These are phyloP conservation scores for Ganoderma leucocontextum DNA, from an alignment of 1,284 basidiomycete species.

Conservation along the genomic window DNA sequence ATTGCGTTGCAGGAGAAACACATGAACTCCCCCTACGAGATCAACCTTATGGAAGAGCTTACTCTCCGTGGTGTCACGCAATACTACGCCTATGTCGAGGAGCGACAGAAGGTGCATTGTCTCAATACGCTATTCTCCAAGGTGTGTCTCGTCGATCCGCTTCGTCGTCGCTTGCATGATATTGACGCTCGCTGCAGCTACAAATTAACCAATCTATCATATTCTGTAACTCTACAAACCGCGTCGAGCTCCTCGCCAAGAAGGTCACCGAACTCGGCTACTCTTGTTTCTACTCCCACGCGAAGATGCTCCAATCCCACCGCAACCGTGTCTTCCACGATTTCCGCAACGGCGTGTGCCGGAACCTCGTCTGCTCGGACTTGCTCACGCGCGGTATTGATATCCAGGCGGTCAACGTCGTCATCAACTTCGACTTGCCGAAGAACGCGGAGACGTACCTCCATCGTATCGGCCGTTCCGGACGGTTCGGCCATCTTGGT, in stretches of 20 bases:
- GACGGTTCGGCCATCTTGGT: slow-evolving; percentile 96
- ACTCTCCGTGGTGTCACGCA: slow-evolving; percentile 98
- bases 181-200: slow-evolving; percentile 59
- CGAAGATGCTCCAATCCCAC: slow-evolving; percentile 98
- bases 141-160: slow-evolving; percentile 50
- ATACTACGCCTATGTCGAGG: slow-evolving; percentile 99
- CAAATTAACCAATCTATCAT: slow-evolving; percentile 99
- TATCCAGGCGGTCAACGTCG: slow-evolving; percentile 99
- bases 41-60: slow-evolving; percentile 99
- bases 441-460: slow-evolving; percentile 99
- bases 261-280: slow-evolving; percentile 99
- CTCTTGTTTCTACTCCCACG: slow-evolving; percentile 99
- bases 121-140: slow-evolving; percentile 97
- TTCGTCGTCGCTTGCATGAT: slow-evolving; percentile 25
- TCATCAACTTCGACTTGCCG: slow-evolving; percentile 99
- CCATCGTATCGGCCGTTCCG: slow-evolving; percentile 96
- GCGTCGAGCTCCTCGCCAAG: slow-evolving; percentile 98
- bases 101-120: slow-evolving; percentile 99
- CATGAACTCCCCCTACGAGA: slow-evolving; percentile 96
- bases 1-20: slow-evolving; percentile 84
- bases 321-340: slow-evolving; percentile 99
- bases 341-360: slow-evolving; percentile 97
- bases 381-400: slow-evolving; percentile 99
- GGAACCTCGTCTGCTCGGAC: slow-evolving; percentile 97
- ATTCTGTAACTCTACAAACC: slow-evolving; percentile 99